These are phyloP conservation scores for Xerocomus brunneocitrinus DNA, from an alignment of 768 basidiomycete species.

Conservation along the genomic window DNA sequence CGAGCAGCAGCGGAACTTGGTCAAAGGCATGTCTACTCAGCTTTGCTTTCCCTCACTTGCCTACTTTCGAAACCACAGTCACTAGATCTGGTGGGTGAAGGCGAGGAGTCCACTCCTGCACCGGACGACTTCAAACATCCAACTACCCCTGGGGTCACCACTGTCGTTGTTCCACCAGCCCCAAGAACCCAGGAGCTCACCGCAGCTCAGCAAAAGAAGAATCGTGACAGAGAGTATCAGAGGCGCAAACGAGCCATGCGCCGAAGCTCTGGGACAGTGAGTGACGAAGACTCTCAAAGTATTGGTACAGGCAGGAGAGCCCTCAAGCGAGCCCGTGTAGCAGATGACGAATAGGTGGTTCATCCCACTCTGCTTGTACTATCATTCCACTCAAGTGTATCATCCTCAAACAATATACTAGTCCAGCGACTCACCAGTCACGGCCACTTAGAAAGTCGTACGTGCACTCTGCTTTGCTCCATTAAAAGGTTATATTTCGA, in stretches of 20 bases:
- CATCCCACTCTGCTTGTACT: background rate
- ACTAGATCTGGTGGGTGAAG: conserved; percentile 69
- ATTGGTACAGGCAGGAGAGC: conserved; percentile 49
- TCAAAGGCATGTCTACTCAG: conserved; percentile 49
- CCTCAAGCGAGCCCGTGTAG: conserved; percentile 63
- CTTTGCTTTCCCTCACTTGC: conserved; percentile 4
- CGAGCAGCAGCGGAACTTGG: conserved; percentile 72
- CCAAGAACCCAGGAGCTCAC: conserved; percentile 62
- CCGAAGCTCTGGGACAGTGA: conserved; percentile 61
- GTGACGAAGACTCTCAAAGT: conserved; percentile 63
- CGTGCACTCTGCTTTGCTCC: background rate
- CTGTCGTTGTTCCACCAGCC: conserved; percentile 73
- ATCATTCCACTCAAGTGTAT: conserved; percentile 7
- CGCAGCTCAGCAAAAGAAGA: conserved; percentile 70
- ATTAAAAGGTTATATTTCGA: conserved; percentile 35
- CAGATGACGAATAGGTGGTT: conserved; percentile 55
- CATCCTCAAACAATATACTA: background rate
- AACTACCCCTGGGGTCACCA: conserved; percentile 68
- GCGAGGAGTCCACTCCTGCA: conserved; percentile 56
- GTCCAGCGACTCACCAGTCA: background rate
- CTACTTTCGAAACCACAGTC: conserved; percentile 45
- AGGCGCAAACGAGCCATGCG: conserved; percentile 65
- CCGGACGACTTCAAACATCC: conserved; percentile 64
- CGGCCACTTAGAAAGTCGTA: background rate
- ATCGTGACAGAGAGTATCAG: conserved; percentile 79